phyloP scores from a whole-genome alignment of 2,329 filamentous ascomycete genomes.

The Penicillium glabrum region DNA sequence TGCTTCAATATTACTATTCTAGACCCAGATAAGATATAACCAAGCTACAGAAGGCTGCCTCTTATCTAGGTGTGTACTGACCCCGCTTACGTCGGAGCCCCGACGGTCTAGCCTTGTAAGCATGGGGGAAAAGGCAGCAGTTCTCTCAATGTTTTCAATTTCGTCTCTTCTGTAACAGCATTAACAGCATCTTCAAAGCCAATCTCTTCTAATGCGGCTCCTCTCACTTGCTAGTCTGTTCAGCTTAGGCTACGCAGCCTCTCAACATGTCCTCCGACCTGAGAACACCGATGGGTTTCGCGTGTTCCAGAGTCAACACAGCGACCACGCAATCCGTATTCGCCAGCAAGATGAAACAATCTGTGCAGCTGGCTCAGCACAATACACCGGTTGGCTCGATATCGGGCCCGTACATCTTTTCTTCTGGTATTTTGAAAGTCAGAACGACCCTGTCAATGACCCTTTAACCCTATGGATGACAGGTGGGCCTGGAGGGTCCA shows the following conservation, averaged over 20 bases:
- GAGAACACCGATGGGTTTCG: not conserved
- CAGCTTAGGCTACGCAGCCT: not conserved
- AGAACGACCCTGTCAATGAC: slow-evolving; percentile 45
- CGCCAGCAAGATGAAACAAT: slow-evolving; percentile 16
- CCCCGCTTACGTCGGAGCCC: not conserved
- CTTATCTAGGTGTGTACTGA: not conserved
- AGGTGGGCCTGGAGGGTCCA: slow-evolving; percentile 54
- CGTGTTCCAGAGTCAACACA: not conserved
- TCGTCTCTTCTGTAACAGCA: not conserved
- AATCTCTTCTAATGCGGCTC: not conserved
- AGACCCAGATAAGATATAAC: too few relatives aligned
- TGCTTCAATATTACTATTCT: too few relatives aligned
- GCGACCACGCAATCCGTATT: slow-evolving; percentile 16
- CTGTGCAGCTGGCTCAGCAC: slow-evolving; percentile 14
- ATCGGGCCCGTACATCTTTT: slow-evolving; percentile 24
- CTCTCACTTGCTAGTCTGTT: not conserved
- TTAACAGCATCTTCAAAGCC: not conserved
- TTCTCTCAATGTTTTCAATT: not conserved
- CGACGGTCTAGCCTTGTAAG: not conserved
- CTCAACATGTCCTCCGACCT: not conserved
- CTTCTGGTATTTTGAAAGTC: slow-evolving; percentile 45
- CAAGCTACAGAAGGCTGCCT: too few relatives aligned
- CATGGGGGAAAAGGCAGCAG: not conserved
- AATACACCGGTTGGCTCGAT: slow-evolving; percentile 20
- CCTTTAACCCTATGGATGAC: slow-evolving; percentile 55